Evolutionary conservation across 2,329 filamentous ascomycete species (phyloP).

Genomic region (Penicillium thymicola): DNA sequence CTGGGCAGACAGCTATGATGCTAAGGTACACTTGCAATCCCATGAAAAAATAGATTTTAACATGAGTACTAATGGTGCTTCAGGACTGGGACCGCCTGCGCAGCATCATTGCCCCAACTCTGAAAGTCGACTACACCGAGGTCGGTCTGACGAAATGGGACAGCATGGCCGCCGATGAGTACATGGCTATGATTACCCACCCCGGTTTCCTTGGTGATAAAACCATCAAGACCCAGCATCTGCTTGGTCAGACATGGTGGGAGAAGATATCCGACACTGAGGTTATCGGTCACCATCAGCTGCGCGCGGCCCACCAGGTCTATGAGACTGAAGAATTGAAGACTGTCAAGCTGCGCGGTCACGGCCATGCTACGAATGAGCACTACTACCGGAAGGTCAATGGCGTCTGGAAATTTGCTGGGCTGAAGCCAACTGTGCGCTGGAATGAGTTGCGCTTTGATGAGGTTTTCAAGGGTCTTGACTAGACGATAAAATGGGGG

Average conservation of each 20-base stretch:
- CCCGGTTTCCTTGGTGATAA: slow-evolving; percentile 59
- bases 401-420: slow-evolving; percentile 62
- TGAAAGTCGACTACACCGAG: slow-evolving; percentile 63
- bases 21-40: slow-evolving; percentile 31
- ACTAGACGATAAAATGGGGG: not conserved
- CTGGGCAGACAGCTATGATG: slow-evolving; percentile 47
- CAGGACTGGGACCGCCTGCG: slow-evolving; percentile 43
- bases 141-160: slow-evolving; percentile 61
- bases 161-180: slow-evolving; percentile 60
- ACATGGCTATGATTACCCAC: slow-evolving; percentile 58
- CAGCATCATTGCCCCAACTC: slow-evolving; percentile 43
- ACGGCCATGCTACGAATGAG: slow-evolving; percentile 57
- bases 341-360: slow-evolving; percentile 56
- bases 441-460: slow-evolving; percentile 60
- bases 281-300: slow-evolving; percentile 59
- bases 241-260: slow-evolving; percentile 60
- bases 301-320: slow-evolving; percentile 61
- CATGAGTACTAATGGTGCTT: not conserved
- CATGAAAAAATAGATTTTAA: not conserved
- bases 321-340: slow-evolving; percentile 52
- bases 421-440: slow-evolving; percentile 53
- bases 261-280: slow-evolving; percentile 57
- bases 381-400: slow-evolving; percentile 58
- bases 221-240: slow-evolving; percentile 62
- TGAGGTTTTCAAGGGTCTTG: slow-evolving; percentile 46